Percentiles rank a stretch among this genome's conserved stretches.
These are phyloP conservation scores for Coniochaeta pulveracea DNA, from an alignment of 2,329 filamentous ascomycete genomes.

Conservation along the genomic window DNA sequence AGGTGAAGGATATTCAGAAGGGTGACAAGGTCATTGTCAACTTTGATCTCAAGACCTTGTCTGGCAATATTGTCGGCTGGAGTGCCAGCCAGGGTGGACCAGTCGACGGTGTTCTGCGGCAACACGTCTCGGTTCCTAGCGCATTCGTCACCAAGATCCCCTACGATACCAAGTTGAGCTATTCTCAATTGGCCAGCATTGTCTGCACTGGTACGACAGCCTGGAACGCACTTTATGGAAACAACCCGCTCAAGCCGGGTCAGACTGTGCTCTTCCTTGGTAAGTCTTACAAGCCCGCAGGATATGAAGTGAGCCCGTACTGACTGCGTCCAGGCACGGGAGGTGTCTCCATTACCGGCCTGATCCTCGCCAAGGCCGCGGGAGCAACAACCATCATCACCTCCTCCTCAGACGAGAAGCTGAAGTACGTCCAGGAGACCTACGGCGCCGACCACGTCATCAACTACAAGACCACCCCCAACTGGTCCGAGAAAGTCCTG, in stretches of 20 bases:
- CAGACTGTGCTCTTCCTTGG: slow-evolving; percentile 1
- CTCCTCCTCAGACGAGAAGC: not conserved
- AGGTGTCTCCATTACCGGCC: not conserved
- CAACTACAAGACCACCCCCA: not conserved
- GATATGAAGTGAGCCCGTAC: not conserved
- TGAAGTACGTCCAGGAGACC: too few relatives aligned
- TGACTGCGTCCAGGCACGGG: too few relatives aligned
- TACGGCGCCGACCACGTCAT: slow-evolving; percentile 4
- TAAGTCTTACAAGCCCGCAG: too few relatives aligned
- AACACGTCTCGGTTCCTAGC: not conserved
- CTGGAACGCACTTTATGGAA: slow-evolving; percentile 3
- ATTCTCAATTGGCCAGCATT: not conserved
- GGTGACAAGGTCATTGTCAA: not conserved
- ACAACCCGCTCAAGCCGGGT: not conserved
- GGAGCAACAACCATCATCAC: slow-evolving; percentile 2
- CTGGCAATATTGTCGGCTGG: too few relatives aligned
- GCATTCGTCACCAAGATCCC: not conserved
- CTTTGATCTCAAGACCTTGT: not conserved
- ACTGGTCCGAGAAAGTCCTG: not conserved
- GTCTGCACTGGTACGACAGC: slow-evolving; percentile 4
- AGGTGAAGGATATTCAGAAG: not conserved
- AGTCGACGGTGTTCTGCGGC: not conserved
- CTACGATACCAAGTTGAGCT: not conserved
- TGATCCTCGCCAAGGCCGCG: slow-evolving; percentile 1
- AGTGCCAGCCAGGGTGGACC: not conserved